Evolutionary conservation across 164 flowering plant species (phyloP).

Genomic region (Santalum album): DNA sequence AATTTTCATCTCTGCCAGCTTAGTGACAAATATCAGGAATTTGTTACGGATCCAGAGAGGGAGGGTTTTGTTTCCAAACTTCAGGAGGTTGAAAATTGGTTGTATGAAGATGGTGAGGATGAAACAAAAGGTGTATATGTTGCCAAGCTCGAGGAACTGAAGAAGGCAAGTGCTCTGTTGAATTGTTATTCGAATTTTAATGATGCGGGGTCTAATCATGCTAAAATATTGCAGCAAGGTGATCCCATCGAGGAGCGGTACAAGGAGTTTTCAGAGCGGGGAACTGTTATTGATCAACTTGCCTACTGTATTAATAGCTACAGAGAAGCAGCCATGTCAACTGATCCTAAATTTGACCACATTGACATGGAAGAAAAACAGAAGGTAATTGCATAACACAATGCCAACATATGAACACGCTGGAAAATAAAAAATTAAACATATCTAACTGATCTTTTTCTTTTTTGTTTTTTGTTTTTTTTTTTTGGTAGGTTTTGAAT

Average conservation of each 20-base stretch:
- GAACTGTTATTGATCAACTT: constrained; percentile 64
- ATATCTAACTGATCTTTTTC: too few relatives aligned
- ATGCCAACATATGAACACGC: too few relatives aligned
- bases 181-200: not conserved
- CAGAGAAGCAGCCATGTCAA: constrained; percentile 83
- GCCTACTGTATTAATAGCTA: constrained; percentile 69
- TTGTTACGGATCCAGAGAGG: constrained; percentile 56
- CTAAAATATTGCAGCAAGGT: constrained; percentile 61
- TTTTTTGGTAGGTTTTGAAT: constrained; percentile 49
- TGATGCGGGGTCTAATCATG: not conserved
- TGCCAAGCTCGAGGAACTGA: constrained; percentile 95
- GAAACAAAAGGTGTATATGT: constrained; percentile 97
- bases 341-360: constrained; percentile 86
- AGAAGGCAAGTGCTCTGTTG: constrained; percentile 42
- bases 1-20: constrained; percentile 41
- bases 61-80: constrained; percentile 55
- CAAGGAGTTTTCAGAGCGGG: constrained; percentile 70
- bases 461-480: not conserved
- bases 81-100: constrained; percentile 89
- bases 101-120: constrained; percentile 98
- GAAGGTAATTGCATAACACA: constrained; percentile 46
- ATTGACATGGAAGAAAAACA: constrained; percentile 79
- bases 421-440: not conserved
- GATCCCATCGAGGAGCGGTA: constrained; percentile 84
- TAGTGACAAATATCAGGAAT: constrained; percentile 71